Base-by-base conservation (phyloP, 805 yeast species). In the Spathaspora hagerdaliae region DNA sequence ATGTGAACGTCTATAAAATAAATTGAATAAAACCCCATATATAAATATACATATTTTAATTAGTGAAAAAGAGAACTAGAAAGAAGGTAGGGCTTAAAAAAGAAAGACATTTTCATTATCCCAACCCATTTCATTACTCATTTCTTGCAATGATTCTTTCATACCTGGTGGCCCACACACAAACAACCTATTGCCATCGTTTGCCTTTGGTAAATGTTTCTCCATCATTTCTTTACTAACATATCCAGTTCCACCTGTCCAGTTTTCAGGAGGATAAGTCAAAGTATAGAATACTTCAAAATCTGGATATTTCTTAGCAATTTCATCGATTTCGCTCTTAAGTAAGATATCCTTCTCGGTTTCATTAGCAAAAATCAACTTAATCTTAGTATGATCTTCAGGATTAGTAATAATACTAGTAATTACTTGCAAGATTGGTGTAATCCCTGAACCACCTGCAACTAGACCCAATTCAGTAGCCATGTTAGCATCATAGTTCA, bases 381-480 rank as follows among this genome's bases (percentile, higher is more conserved):
- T 72, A 44, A 87, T 72, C 43, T 75, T 73, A 33, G 92, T 84
- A 31, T 60, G 33, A 61, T 85, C 91, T 46, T 75, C 81, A 3
- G 88, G 82, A 27, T 83, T 80, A 13, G 90, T 85, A 50, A 85
- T 78, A 42, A 85, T 74, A 48, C 78, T 78, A 49, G 86, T 82
- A 43, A 87, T 71, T 12, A 91, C 85, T 66, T 90, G 96, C 58
- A 86, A 75, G 67, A 88, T 82, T 34, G 97, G 97, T 7, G 97
- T 88, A 51, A 91, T 84, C 43, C 97, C 96, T 0, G 92, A 81
- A 14, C 96, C 96, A 53, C 94, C 96, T 7, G 91, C 92, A 54
- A 87, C 73, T 68, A 87, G 74, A 14, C 82, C 81, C 46, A 87
- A 72, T 48, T 81, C 78, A 49, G 76, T 76, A 36, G 81, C 83